phyloP scores from a whole-genome alignment of 1,284 basidiomycete genomes.

The Tausonia pullulans region DNA sequence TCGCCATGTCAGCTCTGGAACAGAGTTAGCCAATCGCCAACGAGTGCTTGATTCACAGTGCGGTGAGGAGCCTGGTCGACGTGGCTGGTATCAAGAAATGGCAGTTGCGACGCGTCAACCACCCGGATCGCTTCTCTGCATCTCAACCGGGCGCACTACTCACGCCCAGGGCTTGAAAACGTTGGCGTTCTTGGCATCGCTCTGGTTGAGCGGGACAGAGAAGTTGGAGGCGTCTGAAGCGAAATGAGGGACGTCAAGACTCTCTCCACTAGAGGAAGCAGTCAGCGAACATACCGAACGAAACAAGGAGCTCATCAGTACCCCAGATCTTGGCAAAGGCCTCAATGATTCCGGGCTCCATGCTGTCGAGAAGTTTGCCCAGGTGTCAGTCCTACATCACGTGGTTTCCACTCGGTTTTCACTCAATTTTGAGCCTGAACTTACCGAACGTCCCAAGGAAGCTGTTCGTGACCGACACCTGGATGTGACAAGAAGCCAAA shows the following conservation, averaged over 20 bases:
- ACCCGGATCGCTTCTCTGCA: too few relatives aligned
- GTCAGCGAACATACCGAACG: not conserved
- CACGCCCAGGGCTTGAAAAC: constrained; percentile 10
- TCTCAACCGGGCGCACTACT: too few relatives aligned
- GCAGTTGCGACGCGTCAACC: too few relatives aligned
- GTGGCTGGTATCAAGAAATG: not conserved
- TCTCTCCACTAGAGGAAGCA: too few relatives aligned
- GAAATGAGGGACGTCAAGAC: not conserved
- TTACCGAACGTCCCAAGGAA: constrained; percentile 17
- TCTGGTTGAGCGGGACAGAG: constrained; percentile 10
- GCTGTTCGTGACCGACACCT: constrained; percentile 19
- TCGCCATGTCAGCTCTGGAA: not conserved
- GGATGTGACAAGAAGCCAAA: too few relatives aligned
- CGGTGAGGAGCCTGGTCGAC: not conserved
- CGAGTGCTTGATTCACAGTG: not conserved
- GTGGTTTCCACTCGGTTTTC: too few relatives aligned
- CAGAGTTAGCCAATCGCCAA: not conserved
- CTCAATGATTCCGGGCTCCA: constrained; percentile 13
- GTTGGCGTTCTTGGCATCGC: constrained; percentile 1
- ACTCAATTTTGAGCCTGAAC: not conserved
- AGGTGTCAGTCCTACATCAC: too few relatives aligned
- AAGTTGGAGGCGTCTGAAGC: constrained; percentile 13
- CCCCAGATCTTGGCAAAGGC: constrained; percentile 14
- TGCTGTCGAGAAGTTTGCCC: not conserved
- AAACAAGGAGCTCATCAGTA: constrained; percentile 10